Evolutionary conservation across 1,284 basidiomycete species (phyloP), one percentile per base, ranked within the genome.

Genomic region (Boletus mariae): DNA sequence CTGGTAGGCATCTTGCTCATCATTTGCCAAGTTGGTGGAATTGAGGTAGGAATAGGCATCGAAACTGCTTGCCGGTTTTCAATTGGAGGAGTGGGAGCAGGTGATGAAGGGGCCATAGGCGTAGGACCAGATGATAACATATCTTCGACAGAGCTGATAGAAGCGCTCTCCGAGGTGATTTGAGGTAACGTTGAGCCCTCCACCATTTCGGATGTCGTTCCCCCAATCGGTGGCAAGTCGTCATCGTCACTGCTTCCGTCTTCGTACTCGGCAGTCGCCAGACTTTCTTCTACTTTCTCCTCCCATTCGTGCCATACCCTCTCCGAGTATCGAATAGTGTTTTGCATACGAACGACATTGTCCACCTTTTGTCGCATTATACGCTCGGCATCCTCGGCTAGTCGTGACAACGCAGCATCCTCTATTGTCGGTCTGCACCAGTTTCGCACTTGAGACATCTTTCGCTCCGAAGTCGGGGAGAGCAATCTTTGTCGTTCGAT

Each of bases 231-330:
- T 28, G 53, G 66, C 28, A 68, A 67, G 37, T 67, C 66, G 26
- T 54, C 41, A 55, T 71, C 75, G 13, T 68, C 68, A 2, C 73
- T 76, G 42, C 74, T 77, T 7, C 75, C 72, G 41, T 74, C 76
- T 17, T 64, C 84, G 4, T 83, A 80, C 40, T 80, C 74, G 29
- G 57, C 49, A 28, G 79, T 79, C 2, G 80, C 83, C 40, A 98
- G 71, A 43, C 81, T 77, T 61, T 79, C 75, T 52, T 80, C 88
- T 28, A 98, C 90, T 62, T 85, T 86, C 68, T 92, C 90, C 69
- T 98, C 91, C 94, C 96, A 99, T 71, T 99, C 97, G 62, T 90
- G 88, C 71, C 97, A 87, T 26, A 98, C 92, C 73, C 97, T 97
- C 75, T 99, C 97, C 34, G 94, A 89, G 71, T 99, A 99, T 56